Base-by-base conservation (phyloP, 495 filamentous ascomycete species). In the Amniculicola lignicola region DNA sequence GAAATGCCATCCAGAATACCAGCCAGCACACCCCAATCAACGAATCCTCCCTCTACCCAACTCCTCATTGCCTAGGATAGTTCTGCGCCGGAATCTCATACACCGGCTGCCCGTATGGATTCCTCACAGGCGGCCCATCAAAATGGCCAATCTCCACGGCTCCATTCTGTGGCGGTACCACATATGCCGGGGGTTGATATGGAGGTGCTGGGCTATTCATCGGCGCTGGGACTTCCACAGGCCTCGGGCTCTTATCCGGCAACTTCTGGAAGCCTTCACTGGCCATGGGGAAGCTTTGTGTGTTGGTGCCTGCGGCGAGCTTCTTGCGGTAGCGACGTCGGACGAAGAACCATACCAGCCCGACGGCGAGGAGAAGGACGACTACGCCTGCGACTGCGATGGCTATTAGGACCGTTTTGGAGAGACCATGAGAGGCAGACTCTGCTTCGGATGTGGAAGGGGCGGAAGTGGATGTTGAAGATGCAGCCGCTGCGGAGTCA, bases 301-400 rank as follows among this genome's bases (percentile, higher is more conserved):
- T 15, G 28, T 47, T 47, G 9, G 42, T 12, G 19, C 31, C 41
- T 1, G 28, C 44, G 11, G 48, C 43, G 19, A 47, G 35, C 25
- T 54, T 54, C 43, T 61, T 61, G 24, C 49, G 51, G 43, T 61
- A 61, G 33, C 45, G 50, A 9, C 51, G 57, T 4, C 57, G 57
- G 7, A 53, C 36, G 43, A 54, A 42, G 43, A 54, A 61, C 50
- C 50, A 61, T 4, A 48, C 57, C 10, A 61, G 31, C 6, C 12
- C 15, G 10, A 50, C 36, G 33, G 43, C 42, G 15, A 27, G 12
- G 33, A 61, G 9, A 36, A 61, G 43, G 16, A 61, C 4, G 22
- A 54, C 15, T 3, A 50, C 35, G 4, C 50, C 57, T 9, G 33
- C 57, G 5, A 33, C 36, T 42, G 27, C 51, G n/a, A 23, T 46